Base-by-base conservation (phyloP, 176 grass and related monocot species). In the Urochloa ruziziensis region DNA sequence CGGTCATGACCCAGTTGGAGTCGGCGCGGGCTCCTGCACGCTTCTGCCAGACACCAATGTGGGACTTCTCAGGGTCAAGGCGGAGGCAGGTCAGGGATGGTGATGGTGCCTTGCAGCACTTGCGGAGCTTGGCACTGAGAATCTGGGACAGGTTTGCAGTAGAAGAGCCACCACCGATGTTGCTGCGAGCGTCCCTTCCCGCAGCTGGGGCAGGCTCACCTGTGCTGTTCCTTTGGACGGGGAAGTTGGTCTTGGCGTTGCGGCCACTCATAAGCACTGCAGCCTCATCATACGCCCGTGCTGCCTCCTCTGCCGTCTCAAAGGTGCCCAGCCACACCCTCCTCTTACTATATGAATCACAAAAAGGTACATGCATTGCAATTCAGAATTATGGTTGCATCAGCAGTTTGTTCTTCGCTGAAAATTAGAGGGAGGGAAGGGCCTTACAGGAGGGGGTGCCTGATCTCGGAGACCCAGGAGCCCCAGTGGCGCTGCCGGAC, bases 271-370 rank as follows among this genome's bases (percentile, higher is more conserved):
- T 99, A 77, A 99, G 66, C 81, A 99, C 93, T 0, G 97, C 97
- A 2, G 97, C 97, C 87, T 99, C 97, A 1, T 99, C 97, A 11
- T 99, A 99, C 0, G 97, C 97, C 46, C 93, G 88, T 5, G 97
- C 97, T 11, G 97, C 97, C 62, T 99, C 97, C 84, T 99, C 97
- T 1, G 97, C 97, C 4, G 97, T 99, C 81, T 96, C 97, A 2
- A 99, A 99, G 79, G 97, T 99, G 47, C 97, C 97, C n/a, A 99
- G 89, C 97, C 97, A 99, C 40, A 99, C 97, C 93, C 97, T 94
- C 70, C 93, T 92, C 77, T 99, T 99, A n/a, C 97, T 99, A 86
- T 61, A 90, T 7, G 21, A 42, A 16, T 65, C 62, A n/a, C 43
- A 88, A 62, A 62, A 52, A 24, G 13, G 62, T 64, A n/a, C 21